Conservation (phyloP, 495 filamentous ascomycete genomes). For the Aspergillus mulundensis region DNA sequence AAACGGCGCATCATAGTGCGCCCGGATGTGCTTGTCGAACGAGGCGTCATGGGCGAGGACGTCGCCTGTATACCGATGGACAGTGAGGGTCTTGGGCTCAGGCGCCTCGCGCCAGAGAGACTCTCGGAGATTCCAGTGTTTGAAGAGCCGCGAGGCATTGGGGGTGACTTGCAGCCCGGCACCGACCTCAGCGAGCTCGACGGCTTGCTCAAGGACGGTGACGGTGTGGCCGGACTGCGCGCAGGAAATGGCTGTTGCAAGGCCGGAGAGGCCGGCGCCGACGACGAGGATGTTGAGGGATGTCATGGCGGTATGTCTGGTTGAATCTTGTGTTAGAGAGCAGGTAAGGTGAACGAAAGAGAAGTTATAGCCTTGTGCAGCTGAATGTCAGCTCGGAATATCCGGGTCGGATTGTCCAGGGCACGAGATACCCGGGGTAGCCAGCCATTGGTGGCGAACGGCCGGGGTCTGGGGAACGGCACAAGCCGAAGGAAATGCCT, state of each 20-base stretch:
- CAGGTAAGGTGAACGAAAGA: not conserved
- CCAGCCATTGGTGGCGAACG: constrained; percentile 55
- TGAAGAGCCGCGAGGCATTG: constrained; percentile 51
- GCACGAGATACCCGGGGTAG: constrained; percentile 44
- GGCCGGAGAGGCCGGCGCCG: constrained; percentile 53
- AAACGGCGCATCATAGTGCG: constrained; percentile 48
- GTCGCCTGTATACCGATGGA: constrained; percentile 54
- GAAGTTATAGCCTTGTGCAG: not conserved
- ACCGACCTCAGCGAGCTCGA: constrained; percentile 52
- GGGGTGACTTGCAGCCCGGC: constrained; percentile 57
- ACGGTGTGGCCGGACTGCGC: constrained; percentile 58
- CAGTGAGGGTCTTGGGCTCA: constrained; percentile 49
- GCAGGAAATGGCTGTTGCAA: constrained; percentile 60
- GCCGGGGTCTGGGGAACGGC: constrained; percentile 21
- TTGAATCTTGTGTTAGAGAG: not conserved
- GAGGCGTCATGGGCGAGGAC: constrained; percentile 49
- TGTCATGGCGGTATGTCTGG: not conserved
- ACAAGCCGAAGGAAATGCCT: too few species aligned
- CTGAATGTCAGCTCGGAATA: not conserved
- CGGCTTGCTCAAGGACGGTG: constrained; percentile 58
- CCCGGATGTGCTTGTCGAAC: constrained; percentile 39
- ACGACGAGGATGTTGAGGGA: constrained; percentile 29
- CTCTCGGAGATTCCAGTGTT: constrained; percentile 49
- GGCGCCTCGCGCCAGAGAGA: constrained; percentile 45
- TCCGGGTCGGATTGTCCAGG: not conserved